These are phyloP conservation scores for Plenodomus tracheiphilus DNA, from an alignment of 2,329 filamentous ascomycete genomes.

Conservation along the genomic window DNA sequence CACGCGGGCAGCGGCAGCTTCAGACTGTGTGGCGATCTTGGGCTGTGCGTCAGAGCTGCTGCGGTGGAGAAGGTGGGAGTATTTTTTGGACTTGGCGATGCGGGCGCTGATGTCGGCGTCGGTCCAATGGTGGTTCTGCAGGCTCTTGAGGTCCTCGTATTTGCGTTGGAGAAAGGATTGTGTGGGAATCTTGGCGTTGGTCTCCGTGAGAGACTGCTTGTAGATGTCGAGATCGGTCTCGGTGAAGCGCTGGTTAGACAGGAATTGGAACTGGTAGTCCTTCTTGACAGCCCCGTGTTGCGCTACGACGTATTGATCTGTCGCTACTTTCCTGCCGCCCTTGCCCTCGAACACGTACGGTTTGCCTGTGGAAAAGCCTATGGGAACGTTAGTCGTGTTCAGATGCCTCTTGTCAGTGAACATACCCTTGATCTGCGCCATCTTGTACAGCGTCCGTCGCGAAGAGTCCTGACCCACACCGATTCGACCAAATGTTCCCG, in stretches of 20 bases:
- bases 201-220: constrained; percentile 69
- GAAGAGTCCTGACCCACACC: constrained; percentile 78
- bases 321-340: constrained; percentile 76
- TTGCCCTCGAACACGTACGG: constrained; percentile 79
- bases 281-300: constrained; percentile 82
- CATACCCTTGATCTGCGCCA: constrained; percentile 84
- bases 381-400: constrained; percentile 23
- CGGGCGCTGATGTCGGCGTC: constrained; percentile 81
- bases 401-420: background rate
- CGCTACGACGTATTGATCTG: constrained; percentile 80
- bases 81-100: constrained; percentile 66
- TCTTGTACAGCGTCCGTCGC: constrained; percentile 78
- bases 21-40: constrained; percentile 57
- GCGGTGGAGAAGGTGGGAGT: constrained; percentile 59
- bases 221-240: constrained; percentile 84
- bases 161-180: constrained; percentile 70
- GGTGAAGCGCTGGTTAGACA: constrained; percentile 83
- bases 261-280: constrained; percentile 87
- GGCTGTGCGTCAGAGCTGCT: constrained; percentile 65
- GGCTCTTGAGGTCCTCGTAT: constrained; percentile 75
- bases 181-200: constrained; percentile 74
- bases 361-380: constrained; percentile 76
- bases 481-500: constrained; percentile 82
- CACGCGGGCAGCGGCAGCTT: constrained; percentile 77
- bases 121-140: constrained; percentile 81